These are phyloP conservation scores for Pichia sp. DNA, from an alignment of 1,139 yeast species.

Conservation along the genomic window DNA sequence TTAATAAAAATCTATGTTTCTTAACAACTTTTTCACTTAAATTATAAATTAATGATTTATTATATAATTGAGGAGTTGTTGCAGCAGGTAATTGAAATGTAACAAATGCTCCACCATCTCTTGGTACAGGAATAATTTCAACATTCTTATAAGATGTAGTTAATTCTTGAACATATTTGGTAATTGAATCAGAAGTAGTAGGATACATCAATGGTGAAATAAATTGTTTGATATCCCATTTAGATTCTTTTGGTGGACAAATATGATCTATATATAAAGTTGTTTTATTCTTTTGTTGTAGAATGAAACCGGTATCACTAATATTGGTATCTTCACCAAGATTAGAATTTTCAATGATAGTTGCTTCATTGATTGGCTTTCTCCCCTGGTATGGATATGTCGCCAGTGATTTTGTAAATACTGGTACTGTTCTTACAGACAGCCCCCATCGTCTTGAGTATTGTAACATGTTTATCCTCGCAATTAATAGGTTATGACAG, in stretches of 20 bases:
- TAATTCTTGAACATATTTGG: conserved; percentile 21
- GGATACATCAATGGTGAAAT: conserved; percentile 24
- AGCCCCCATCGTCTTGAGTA: neutral
- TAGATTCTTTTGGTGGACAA: conserved; percentile 35
- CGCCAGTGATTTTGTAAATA: neutral
- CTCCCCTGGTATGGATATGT: conserved; percentile 6
- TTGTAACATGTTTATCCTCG: too few species aligned
- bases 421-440: neutral
- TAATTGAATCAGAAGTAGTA: conserved; percentile 23
- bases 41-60: conserved; percentile 44
- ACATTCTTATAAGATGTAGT: conserved; percentile 18
- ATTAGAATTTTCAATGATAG: conserved; percentile 18
- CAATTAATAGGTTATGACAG: too few species aligned
- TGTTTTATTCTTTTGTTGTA: conserved; percentile 46
- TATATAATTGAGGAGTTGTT: conserved; percentile 43
- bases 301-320: conserved; percentile 54
- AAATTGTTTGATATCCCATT: conserved; percentile 27
- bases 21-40: conserved; percentile 32
- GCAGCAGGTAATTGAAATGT: conserved; percentile 57
- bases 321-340: conserved; percentile 44
- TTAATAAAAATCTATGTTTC: conserved; percentile 29
- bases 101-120: conserved; percentile 94
- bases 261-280: conserved; percentile 50
- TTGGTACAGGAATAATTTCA: conserved; percentile 56
- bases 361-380: conserved; percentile 17